Conservation (phyloP, 306 rosid genomes). For the Vigna angularis region DNA sequence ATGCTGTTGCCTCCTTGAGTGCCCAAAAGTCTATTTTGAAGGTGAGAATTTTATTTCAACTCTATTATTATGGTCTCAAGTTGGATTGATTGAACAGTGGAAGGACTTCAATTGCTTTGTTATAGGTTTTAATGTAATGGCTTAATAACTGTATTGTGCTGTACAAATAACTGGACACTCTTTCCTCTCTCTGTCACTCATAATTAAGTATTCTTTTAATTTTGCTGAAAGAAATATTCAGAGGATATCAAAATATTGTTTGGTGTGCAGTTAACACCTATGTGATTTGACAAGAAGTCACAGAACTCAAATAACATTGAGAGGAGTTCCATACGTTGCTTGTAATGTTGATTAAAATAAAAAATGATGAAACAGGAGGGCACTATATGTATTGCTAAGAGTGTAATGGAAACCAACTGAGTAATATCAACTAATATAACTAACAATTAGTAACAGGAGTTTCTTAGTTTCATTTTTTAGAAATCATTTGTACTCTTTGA, state of each 20-base stretch:
- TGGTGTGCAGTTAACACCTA: not conserved
- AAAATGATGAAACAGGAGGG: not conserved
- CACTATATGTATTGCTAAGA: too few relatives aligned
- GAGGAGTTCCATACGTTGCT: not conserved
- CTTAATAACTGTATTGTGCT: not conserved
- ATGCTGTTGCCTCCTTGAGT: conserved; percentile 57
- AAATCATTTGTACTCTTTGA: not conserved
- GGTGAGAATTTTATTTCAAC: conserved; percentile 51
- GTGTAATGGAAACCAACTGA: not conserved
- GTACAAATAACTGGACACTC: not conserved
- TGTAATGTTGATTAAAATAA: not conserved
- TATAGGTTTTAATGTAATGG: conserved; percentile 18
- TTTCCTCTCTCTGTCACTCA: not conserved
- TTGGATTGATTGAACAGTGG: not conserved
- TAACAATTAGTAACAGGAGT: not conserved
- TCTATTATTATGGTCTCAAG: not conserved
- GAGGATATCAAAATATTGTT: not conserved
- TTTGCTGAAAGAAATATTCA: conserved; percentile 9
- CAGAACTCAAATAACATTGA: not conserved
- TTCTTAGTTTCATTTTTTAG: not conserved
- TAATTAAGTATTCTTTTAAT: not conserved
- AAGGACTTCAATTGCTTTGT: conserved; percentile 2
- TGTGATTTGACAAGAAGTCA: too few relatives aligned
- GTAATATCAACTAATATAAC: not conserved
- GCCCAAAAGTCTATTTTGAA: conserved; percentile 73